phyloP scores from a whole-genome alignment of 1,284 basidiomycete genomes.

The Ceratobasidium sp. region DNA sequence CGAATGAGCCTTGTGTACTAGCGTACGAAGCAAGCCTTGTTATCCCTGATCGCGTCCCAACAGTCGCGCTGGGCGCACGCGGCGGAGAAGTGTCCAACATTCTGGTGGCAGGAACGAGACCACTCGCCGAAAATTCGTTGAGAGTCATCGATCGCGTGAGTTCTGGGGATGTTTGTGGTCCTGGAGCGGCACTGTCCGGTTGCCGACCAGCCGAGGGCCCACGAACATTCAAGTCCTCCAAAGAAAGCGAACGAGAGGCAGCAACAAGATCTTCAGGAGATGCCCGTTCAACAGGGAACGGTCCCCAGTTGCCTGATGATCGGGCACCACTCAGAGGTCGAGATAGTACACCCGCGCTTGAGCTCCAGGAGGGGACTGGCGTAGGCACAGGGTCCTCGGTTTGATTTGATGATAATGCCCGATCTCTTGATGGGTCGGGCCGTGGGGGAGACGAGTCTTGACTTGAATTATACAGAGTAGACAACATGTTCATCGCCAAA shows the following conservation, averaged over 20 bases:
- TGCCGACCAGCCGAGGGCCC: background rate
- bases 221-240: constrained; percentile 19
- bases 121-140: too few species aligned
- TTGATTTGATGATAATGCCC: background rate
- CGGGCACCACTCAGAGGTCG: constrained; percentile 18
- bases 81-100: background rate
- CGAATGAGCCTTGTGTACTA: constrained; percentile 23
- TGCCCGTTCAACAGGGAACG: background rate
- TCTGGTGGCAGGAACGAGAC: too few species aligned
- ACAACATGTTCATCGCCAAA: background rate
- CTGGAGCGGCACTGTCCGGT: too few species aligned
- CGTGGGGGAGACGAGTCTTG: constrained; percentile 2
- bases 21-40: constrained; percentile 5
- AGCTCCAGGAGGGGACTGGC: constrained; percentile 25
- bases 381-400: background rate
- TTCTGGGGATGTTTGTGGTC: too few species aligned
- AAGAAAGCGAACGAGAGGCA: constrained; percentile 32
- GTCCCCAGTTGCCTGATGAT: constrained; percentile 21
- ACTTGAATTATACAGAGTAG: background rate
- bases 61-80: background rate
- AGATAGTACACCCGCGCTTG: background rate
- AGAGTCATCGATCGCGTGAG: too few species aligned
- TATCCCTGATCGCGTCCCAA: constrained; percentile 9
- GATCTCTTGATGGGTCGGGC: background rate
- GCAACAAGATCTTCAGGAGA: constrained; percentile 11